Conservation (phyloP, 129 eudicot species). For the Tanacetum coccineum region DNA sequence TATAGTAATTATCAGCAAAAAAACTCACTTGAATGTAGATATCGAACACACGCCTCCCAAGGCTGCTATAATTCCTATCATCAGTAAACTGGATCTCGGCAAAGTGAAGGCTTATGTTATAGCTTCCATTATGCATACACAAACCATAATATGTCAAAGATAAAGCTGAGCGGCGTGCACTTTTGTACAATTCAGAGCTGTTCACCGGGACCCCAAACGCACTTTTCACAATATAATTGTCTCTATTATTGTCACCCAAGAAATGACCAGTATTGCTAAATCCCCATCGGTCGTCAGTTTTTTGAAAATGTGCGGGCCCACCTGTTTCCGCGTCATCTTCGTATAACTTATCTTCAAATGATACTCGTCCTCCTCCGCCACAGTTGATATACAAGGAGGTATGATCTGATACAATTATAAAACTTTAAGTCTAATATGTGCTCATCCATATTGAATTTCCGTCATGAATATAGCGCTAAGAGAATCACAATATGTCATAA, state of each 20-base stretch:
- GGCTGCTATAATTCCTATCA: constrained; percentile 47
- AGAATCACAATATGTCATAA: neutral
- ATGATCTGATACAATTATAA: constrained; percentile 25
- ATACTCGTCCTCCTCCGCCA: constrained; percentile 47
- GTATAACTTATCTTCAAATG: constrained; percentile 23
- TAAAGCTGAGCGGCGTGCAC: constrained; percentile 61
- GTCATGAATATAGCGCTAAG: too few relatives aligned
- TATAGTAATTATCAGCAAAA: neutral
- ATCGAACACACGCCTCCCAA: constrained; percentile 81
- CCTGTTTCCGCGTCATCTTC: constrained; percentile 40
- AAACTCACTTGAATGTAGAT: constrained; percentile 64
- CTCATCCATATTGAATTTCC: neutral
- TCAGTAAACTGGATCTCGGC: constrained; percentile 62
- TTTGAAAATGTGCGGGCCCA: constrained; percentile 41
- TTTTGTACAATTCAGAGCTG: constrained; percentile 31
- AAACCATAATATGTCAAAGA: constrained; percentile 71
- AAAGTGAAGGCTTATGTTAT: constrained; percentile 71
- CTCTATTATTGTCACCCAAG: constrained; percentile 29
- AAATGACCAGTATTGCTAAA: constrained; percentile 75
- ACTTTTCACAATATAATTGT: constrained; percentile 17
- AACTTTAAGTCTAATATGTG: neutral
- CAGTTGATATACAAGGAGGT: constrained; percentile 62
- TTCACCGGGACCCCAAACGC: constrained; percentile 18
- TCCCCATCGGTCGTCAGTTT: constrained; percentile 47
- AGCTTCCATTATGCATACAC: constrained; percentile 58